phyloP scores from a whole-genome alignment of 306 rosid genomes.

The Dalbergia oliveri region DNA sequence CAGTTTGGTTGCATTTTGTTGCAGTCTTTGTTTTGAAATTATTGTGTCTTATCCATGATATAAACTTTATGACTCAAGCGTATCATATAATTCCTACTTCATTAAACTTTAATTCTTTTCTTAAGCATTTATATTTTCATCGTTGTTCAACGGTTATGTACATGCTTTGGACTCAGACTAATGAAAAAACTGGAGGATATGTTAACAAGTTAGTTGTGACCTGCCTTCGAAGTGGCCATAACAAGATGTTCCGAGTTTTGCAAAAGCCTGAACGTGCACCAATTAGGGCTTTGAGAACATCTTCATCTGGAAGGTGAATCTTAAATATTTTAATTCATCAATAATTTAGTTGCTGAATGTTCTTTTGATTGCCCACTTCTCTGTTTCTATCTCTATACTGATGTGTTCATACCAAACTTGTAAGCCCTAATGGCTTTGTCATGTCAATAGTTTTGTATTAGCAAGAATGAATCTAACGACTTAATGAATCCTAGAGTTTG shows the following conservation, averaged over 20 bases:
- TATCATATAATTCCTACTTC: conserved; percentile 20
- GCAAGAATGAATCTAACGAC: conserved; percentile 22
- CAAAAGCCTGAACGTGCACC: conserved; percentile 99
- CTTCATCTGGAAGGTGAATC: conserved; percentile 98
- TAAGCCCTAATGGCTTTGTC: conserved; percentile 5
- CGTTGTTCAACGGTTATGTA: conserved; percentile 36
- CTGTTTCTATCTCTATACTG: conserved; percentile 28
- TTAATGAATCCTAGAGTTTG: conserved; percentile 12
- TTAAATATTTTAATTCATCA: conserved; percentile 42
- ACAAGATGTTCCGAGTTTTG: conserved; percentile 88
- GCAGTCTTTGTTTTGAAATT: conserved; percentile 11
- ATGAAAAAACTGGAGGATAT: conserved; percentile 93
- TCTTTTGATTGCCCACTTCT: conserved; percentile 3
- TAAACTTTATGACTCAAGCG: conserved; percentile 39
- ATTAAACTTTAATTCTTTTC: conserved; percentile 10
- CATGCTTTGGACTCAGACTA: conserved; percentile 69
- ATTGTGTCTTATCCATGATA: conserved; percentile 16
- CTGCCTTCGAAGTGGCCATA: conserved; percentile 94
- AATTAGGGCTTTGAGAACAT: conserved; percentile 92
- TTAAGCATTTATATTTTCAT: conserved; percentile 32
- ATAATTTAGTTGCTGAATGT: conserved; percentile 38
- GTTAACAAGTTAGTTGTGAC: conserved; percentile 87
- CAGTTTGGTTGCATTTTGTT: conserved; percentile 21
- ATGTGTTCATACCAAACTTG: conserved; percentile 35
- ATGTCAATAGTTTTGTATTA: not conserved